A percentile compares a stretch with the other conserved stretches of the same genome.
These are phyloP conservation scores for Perilla frutescens DNA, from an alignment of 257 asterid species.

Conservation along the genomic window DNA sequence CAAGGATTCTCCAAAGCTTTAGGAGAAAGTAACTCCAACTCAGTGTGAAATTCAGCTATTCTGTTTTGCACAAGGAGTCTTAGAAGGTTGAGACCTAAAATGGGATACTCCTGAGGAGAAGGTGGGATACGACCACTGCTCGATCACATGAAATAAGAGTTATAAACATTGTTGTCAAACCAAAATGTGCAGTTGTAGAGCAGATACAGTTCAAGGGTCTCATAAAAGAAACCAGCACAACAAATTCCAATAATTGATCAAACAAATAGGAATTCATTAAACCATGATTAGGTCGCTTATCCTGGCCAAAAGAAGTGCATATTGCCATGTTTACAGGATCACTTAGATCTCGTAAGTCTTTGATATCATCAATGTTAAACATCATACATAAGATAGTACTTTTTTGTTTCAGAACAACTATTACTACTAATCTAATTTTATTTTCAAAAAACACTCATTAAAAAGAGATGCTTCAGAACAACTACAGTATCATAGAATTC, in stretches of 20 bases:
- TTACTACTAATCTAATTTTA: background rate
- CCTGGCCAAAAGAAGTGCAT: background rate
- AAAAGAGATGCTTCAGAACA: background rate
- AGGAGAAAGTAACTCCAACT: conserved; percentile 82
- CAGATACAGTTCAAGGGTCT: background rate
- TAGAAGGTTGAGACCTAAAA: conserved; percentile 96
- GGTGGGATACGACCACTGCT: conserved; percentile 75
- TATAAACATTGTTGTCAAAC: conserved; percentile 17
- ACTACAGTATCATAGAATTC: background rate
- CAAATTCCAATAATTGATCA: background rate
- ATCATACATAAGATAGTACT: background rate
- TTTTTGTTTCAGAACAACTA: background rate
- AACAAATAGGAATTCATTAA: background rate
- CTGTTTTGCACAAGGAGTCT: conserved; percentile 97
- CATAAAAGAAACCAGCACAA: conserved; percentile 8
- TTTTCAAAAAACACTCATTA: background rate
- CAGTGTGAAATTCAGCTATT: conserved; percentile 96
- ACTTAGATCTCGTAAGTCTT: background rate
- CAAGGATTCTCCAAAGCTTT: conserved; percentile 87
- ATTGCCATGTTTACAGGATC: background rate
- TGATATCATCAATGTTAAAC: background rate
- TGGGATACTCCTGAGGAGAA: conserved; percentile 89
- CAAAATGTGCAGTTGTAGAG: conserved; percentile 24
- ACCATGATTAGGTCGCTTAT: background rate
- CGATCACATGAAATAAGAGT: conserved; percentile 33